These are phyloP conservation scores for Chaetomidium leptoderma DNA, from an alignment of 495 filamentous ascomycete species.

Conservation along the genomic window DNA sequence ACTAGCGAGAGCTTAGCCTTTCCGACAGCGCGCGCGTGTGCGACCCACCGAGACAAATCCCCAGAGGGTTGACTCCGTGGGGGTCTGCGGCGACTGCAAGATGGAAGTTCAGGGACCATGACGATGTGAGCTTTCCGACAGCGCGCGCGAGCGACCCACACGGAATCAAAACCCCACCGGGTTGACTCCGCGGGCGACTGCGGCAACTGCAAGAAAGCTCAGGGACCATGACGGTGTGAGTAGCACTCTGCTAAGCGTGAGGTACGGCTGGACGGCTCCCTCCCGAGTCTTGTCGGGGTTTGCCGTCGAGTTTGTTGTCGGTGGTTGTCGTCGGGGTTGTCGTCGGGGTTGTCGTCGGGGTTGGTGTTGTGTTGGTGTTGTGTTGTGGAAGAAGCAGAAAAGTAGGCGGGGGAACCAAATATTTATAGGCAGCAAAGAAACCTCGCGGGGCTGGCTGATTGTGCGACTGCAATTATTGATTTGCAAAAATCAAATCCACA, in stretches of 20 bases:
- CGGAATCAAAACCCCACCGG: too few species aligned
- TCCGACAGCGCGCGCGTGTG: background rate
- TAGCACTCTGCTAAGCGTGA: slow-evolving; percentile 10
- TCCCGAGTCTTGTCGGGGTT: background rate
- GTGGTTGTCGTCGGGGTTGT: background rate
- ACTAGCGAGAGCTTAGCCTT: background rate
- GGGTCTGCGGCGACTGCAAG: background rate
- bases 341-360: background rate
- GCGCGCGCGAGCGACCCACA: background rate
- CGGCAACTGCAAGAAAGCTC: background rate
- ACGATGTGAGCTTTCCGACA: background rate
- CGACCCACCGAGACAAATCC: background rate
- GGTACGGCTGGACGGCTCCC: background rate
- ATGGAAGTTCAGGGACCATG: slow-evolving; percentile 9
- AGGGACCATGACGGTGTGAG: slow-evolving; percentile 1
- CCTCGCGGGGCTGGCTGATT: background rate
- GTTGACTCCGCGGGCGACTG: background rate
- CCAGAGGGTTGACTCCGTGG: background rate
- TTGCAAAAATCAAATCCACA: background rate
- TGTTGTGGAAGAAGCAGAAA: background rate
- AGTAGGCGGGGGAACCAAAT: background rate
- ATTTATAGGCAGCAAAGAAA: background rate
- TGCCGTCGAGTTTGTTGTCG: background rate
- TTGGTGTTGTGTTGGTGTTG: background rate
- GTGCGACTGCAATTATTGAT: background rate